These are phyloP conservation scores for Gastrodia elata DNA, from an alignment of 106 monocot genomes.

Conservation along the genomic window DNA sequence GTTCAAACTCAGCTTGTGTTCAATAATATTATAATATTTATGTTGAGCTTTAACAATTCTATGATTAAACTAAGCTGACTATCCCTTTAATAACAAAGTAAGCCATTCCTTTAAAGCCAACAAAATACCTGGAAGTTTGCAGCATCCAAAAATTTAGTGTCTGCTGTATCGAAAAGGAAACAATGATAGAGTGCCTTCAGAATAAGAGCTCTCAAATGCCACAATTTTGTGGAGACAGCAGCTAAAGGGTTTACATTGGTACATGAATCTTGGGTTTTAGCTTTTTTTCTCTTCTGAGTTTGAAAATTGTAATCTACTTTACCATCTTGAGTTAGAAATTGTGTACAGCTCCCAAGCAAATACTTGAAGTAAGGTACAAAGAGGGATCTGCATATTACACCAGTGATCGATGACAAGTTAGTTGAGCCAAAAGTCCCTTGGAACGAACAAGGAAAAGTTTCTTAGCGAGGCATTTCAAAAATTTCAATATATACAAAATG, in stretches of 20 bases:
- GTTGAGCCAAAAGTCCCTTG: background rate
- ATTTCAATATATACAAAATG: background rate
- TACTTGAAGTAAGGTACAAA: constrained; percentile 99
- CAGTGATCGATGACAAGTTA: background rate
- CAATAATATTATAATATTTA: no score
- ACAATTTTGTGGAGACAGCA: constrained; percentile 33
- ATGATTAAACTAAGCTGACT: background rate
- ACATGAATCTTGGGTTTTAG: constrained; percentile 23
- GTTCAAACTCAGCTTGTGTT: no score
- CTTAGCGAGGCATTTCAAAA: background rate
- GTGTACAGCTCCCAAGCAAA: constrained; percentile 53
- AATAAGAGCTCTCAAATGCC: constrained; percentile 78
- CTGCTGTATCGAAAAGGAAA: constrained; percentile 71
- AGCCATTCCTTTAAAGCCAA: background rate
- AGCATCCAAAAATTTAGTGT: constrained; percentile 69
- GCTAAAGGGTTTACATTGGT: constrained; percentile 14
- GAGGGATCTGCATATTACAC: constrained; percentile 50
- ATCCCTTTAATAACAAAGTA: background rate
- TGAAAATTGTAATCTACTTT: constrained; percentile 12
- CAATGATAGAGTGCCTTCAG: constrained; percentile 68
- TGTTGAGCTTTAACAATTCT: no score
- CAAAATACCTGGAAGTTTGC: constrained; percentile 82
- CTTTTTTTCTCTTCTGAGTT: constrained; percentile 60
- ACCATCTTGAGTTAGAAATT: constrained; percentile 45
- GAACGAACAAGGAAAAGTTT: background rate